A percentile compares a stretch with the other conserved stretches of the same genome.
phyloP scores from a whole-genome alignment of 495 filamentous ascomycete genomes.

The Penicillium riverlandense region DNA sequence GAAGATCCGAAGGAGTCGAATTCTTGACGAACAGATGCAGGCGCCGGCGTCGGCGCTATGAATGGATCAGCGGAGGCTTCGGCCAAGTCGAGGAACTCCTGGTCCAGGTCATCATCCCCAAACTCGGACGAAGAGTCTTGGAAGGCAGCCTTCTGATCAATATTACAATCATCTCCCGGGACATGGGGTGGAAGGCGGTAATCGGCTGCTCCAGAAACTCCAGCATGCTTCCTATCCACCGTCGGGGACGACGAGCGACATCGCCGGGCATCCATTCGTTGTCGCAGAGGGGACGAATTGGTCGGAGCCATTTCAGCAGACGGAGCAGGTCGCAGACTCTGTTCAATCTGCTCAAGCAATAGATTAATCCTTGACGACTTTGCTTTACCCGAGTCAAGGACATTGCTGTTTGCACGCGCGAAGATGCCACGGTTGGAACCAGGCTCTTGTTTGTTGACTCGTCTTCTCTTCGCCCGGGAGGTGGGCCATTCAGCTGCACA shows the following conservation, averaged over 20 bases:
- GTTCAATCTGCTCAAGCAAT: slow-evolving; percentile 61
- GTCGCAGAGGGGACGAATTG: slow-evolving; percentile 50
- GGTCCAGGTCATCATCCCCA: slow-evolving; percentile 54
- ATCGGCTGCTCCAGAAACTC: slow-evolving; percentile 2
- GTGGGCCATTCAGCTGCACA: slow-evolving; percentile 59
- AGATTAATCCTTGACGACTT: slow-evolving; percentile 54
- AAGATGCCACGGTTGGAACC: slow-evolving; percentile 32
- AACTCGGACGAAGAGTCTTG: slow-evolving; percentile 48
- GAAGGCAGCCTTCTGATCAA: slow-evolving; percentile 5
- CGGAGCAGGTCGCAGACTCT: slow-evolving; percentile 43
- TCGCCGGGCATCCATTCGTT: slow-evolving; percentile 24
- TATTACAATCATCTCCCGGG: slow-evolving; percentile 2
- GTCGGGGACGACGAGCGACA: slow-evolving; percentile 42
- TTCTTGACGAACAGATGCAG: no score
- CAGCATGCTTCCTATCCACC: slow-evolving; percentile 17
- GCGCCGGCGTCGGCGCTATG: slow-evolving; percentile 6
- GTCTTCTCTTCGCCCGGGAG: slow-evolving; percentile 48
- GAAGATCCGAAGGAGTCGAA: slow-evolving; percentile 10
- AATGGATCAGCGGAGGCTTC: slow-evolving; percentile 33
- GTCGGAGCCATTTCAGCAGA: slow-evolving; percentile 27
- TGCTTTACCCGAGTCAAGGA: slow-evolving; percentile 37
- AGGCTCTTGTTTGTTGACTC: slow-evolving; percentile 21
- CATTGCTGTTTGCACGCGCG: slow-evolving; percentile 46
- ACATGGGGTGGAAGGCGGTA: slow-evolving; percentile 1
- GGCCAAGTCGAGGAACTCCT: slow-evolving; percentile 44